A percentile compares a stretch with the other conserved stretches of the same genome.
Conservation (phyloP, 2,329 filamentous ascomycete species). For the Hypocrella siamensis region DNA sequence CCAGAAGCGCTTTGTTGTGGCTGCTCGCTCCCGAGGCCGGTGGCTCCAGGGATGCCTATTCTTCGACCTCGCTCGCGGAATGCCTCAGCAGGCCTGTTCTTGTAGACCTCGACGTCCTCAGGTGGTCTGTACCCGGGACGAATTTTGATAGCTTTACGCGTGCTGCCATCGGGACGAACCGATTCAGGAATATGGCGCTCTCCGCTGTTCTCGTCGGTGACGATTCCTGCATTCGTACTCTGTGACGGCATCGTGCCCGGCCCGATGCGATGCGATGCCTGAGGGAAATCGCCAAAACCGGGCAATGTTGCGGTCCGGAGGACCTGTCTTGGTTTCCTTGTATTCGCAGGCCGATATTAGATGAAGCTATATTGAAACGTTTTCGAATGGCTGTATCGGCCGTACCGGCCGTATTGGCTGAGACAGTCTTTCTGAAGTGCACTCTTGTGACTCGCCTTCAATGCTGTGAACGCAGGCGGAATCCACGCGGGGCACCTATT, state of each 20-base stretch:
- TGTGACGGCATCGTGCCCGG: slow-evolving; percentile 28
- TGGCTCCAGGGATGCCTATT: slow-evolving; percentile 56
- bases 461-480: no score
- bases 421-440: no score
- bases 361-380: no score
- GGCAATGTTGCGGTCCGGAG: no score
- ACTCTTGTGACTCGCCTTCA: no score
- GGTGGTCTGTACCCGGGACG: slow-evolving; percentile 85
- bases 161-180: slow-evolving; percentile 70
- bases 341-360: no score
- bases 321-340: no score
- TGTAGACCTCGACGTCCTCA: slow-evolving; percentile 93
- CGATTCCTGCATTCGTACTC: slow-evolving; percentile 54
- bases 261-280: no score
- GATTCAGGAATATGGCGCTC: slow-evolving; percentile 84
- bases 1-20: slow-evolving; percentile 30
- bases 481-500: no score
- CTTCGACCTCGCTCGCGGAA: slow-evolving; percentile 60
- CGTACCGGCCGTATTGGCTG: no score
- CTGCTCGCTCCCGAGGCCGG: slow-evolving; percentile 35
- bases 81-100: slow-evolving; percentile 74
- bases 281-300: no score
- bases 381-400: no score
- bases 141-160: slow-evolving; percentile 88
- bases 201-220: slow-evolving; percentile 59